Percentiles rank a stretch among this genome's conserved stretches.
Evolutionary conservation across 164 flowering plant genomes (phyloP).

Genomic region (Vitis vinifera): ASM3070453v1 NC_081817.1:3258001-3258500

Average conservation of each 20-base stretch:
- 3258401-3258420: too few relatives aligned
- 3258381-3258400: too few relatives aligned
- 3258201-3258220: slow-evolving; percentile 10
- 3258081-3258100: slow-evolving; percentile 33
- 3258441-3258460: too few relatives aligned
- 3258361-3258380: too few relatives aligned
- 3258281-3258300: slow-evolving; percentile 5
- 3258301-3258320: too few relatives aligned
- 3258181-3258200: slow-evolving; percentile 15
- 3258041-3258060: slow-evolving; percentile 29
- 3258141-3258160: slow-evolving; percentile 23
- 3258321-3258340: too few relatives aligned
- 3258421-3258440: too few relatives aligned
- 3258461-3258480: too few relatives aligned
- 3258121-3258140: slow-evolving; percentile 29
- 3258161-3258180: slow-evolving; percentile 28
- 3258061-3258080: slow-evolving; percentile 1
- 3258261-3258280: slow-evolving; percentile 18
- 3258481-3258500: too few relatives aligned
- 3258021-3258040: slow-evolving; percentile 29
- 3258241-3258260: slow-evolving; percentile 24
- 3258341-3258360: too few relatives aligned
- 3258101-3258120: slow-evolving; percentile 33
- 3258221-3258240: slow-evolving; percentile 23
- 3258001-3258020: slow-evolving; percentile 26